Percentiles rank a stretch among this genome's conserved stretches.
These are phyloP conservation scores for Arthrobotrys iridis DNA, from an alignment of 2,329 filamentous ascomycete species.

Conservation along the genomic window DNA sequence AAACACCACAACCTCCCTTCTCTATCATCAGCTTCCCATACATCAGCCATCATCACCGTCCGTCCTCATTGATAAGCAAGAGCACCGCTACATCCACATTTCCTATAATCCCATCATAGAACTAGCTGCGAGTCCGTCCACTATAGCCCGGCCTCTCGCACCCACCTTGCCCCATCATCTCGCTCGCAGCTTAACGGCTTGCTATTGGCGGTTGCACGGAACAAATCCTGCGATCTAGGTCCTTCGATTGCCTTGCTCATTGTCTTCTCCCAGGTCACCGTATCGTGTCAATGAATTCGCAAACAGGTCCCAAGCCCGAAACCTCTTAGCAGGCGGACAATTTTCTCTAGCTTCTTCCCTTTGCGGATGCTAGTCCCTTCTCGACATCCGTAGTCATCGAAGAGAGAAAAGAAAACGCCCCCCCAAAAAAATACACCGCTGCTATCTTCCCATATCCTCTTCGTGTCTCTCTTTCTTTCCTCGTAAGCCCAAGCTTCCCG, in stretches of 20 bases:
- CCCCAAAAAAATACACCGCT: too few species aligned
- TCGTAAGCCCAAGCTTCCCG: background rate
- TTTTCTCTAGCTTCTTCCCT: background rate
- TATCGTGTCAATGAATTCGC: background rate
- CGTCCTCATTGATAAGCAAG: background rate
- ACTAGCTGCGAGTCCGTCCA: background rate
- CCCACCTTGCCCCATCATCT: background rate
- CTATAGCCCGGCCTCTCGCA: background rate
- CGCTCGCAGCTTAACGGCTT: conserved; percentile 11
- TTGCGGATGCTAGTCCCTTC: background rate
- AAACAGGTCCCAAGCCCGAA: background rate
- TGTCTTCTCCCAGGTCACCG: background rate
- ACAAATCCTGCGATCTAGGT: conserved; percentile 35
- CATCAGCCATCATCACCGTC: conserved; percentile 1
- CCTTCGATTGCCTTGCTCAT: conserved; percentile 22
- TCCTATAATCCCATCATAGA: background rate
- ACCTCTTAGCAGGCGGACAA: background rate
- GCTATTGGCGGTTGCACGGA: conserved; percentile 43
- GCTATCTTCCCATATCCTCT: background rate
- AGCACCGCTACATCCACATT: background rate
- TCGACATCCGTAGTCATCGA: too few species aligned
- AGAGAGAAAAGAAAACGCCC: too few species aligned
- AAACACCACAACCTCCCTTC: conserved; percentile 44
- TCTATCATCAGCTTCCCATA: conserved; percentile 39
- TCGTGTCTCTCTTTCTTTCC: background rate